A percentile compares a stretch with the other conserved stretches of the same genome.
These are phyloP conservation scores for Penicillium sp. DNA, from an alignment of 2,329 filamentous ascomycete genomes.

Conservation along the genomic window DNA sequence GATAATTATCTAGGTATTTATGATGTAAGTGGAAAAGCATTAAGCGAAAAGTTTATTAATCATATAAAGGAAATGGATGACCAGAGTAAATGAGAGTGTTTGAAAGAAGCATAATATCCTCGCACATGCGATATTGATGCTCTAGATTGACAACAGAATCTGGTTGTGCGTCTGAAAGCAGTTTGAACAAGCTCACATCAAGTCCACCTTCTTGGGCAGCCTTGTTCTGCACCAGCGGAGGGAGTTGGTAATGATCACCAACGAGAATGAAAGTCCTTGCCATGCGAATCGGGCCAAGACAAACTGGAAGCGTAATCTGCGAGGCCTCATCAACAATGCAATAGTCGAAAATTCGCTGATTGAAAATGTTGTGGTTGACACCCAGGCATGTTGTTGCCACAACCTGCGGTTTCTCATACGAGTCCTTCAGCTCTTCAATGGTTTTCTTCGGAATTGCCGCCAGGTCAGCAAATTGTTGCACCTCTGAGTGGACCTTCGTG, in stretches of 20 bases:
- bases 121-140: conserved; percentile 98
- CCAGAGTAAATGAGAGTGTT: conserved; percentile 95
- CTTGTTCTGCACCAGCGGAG: conserved; percentile 90
- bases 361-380: conserved; percentile 86
- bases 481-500: conserved; percentile 84
- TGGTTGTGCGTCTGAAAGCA: conserved; percentile 86
- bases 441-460: conserved; percentile 71
- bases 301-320: conserved; percentile 94
- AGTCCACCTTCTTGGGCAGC: conserved; percentile 82
- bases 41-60: too few species aligned
- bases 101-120: conserved; percentile 92
- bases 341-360: conserved; percentile 88
- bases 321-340: conserved; percentile 98
- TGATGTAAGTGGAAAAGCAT: too few species aligned
- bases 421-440: conserved; percentile 79
- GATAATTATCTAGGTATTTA: too few species aligned
- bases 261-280: conserved; percentile 92
- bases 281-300: conserved; percentile 89
- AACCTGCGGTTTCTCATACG: conserved; percentile 82
- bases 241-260: conserved; percentile 94
- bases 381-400: conserved; percentile 95
- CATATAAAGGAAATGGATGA: too few species aligned
- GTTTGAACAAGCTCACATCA: conserved; percentile 91
- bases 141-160: conserved; percentile 86
- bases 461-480: conserved; percentile 80